These are phyloP conservation scores for Penicillium steckii DNA, from an alignment of 495 filamentous ascomycete species.

Conservation along the genomic window DNA sequence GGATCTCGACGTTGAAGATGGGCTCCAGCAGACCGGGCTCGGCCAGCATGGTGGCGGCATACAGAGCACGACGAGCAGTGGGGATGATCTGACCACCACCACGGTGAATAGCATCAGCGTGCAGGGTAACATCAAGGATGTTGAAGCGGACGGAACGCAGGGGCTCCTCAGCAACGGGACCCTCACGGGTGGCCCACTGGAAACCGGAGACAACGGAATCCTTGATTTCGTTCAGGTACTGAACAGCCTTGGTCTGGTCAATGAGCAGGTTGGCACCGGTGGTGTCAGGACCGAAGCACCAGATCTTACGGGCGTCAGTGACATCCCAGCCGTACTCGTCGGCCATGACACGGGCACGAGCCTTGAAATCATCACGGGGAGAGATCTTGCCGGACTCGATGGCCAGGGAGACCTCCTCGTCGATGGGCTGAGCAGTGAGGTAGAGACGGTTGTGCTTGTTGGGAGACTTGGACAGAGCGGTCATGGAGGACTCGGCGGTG, in stretches of 20 bases:
- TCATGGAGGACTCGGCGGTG: slow-evolving; percentile 76
- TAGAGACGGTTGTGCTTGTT: slow-evolving; percentile 99
- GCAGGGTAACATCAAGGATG: slow-evolving; percentile 98
- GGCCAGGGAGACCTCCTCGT: slow-evolving; percentile 83
- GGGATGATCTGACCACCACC: slow-evolving; percentile 99
- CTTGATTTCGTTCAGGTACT: slow-evolving; percentile 99
- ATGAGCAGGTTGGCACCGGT: slow-evolving; percentile 97
- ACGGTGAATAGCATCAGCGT: slow-evolving; percentile 99
- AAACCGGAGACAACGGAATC: slow-evolving; percentile 99
- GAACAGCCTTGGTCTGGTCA: slow-evolving; percentile 99
- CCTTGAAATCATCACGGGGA: slow-evolving; percentile 99
- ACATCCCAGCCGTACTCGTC: slow-evolving; percentile 99
- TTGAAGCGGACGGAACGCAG: slow-evolving; percentile 98
- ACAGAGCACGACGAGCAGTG: slow-evolving; percentile 95
- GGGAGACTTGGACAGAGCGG: slow-evolving; percentile 97
- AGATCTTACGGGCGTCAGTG: slow-evolving; percentile 99
- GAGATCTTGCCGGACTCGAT: slow-evolving; percentile 91
- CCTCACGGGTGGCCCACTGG: slow-evolving; percentile 99
- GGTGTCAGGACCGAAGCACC: slow-evolving; percentile 99
- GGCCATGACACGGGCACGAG: slow-evolving; percentile 91
- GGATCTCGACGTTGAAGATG: slow-evolving; percentile 98
- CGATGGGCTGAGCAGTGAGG: slow-evolving; percentile 83
- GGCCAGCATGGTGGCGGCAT: slow-evolving; percentile 87
- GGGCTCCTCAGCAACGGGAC: slow-evolving; percentile 95
- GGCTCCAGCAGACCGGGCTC: slow-evolving; percentile 90